phyloP scores from a whole-genome alignment of 495 filamentous ascomycete genomes.

The Talaromyces adpressus region DNA sequence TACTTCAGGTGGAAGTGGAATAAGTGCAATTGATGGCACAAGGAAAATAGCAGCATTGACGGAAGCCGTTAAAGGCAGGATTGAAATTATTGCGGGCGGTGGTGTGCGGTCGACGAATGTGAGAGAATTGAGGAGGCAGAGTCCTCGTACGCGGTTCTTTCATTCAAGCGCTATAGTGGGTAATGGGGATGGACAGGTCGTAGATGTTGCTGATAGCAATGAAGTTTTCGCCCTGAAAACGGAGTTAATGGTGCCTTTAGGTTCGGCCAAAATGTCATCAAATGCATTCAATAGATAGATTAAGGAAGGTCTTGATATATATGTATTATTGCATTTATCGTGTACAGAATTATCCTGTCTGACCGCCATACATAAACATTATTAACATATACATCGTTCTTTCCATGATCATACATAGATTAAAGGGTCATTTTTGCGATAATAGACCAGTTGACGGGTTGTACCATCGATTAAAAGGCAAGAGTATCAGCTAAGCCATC shows the following conservation, averaged over 20 bases:
- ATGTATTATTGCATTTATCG: not conserved
- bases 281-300: not conserved
- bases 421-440: not conserved
- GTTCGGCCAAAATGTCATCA: not conserved
- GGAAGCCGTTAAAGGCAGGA: not conserved
- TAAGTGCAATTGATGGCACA: conserved; percentile 10
- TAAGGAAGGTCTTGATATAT: not conserved
- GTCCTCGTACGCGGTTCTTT: conserved; percentile 20
- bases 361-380: not conserved
- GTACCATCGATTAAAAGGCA: conserved; percentile 19
- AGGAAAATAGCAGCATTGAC: conserved; percentile 15
- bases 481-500: conserved; percentile 48
- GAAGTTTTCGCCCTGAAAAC: conserved; percentile 3
- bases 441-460: not conserved
- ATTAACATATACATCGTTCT: not conserved
- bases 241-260: not conserved
- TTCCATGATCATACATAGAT: not conserved
- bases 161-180: conserved; percentile 33
- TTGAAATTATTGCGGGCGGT: conserved; percentile 29
- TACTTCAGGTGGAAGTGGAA: conserved; percentile 37
- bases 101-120: conserved; percentile 34
- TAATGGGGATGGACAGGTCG: not conserved
- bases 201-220: not conserved
- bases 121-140: conserved; percentile 15
- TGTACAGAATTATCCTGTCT: not conserved